Evolutionary conservation across 2,329 filamentous ascomycete species (phyloP).

Genomic region (Aspergillus japonicus): DNA sequence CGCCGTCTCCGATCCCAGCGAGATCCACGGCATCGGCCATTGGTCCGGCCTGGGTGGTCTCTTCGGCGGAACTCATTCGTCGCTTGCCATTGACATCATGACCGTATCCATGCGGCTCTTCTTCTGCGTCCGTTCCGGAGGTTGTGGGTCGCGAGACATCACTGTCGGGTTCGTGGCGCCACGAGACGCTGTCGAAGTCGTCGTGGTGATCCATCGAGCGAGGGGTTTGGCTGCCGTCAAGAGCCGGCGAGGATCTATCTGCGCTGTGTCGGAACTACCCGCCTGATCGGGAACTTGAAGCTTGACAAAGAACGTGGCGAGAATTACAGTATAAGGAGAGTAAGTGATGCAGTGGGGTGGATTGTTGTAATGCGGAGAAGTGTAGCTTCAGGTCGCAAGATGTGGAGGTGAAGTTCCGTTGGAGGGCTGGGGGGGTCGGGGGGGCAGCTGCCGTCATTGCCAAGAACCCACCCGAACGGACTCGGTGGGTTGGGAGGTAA

Average conservation of each 20-base stretch:
- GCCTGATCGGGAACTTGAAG: neutral
- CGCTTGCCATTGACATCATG: slow-evolving; percentile 50
- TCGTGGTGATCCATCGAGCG: slow-evolving; percentile 53
- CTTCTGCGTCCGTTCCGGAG: slow-evolving; percentile 44
- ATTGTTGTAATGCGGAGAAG: slow-evolving; percentile 1
- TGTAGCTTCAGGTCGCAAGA: slow-evolving; percentile 13
- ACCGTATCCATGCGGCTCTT: slow-evolving; percentile 34
- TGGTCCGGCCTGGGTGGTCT: slow-evolving; percentile 50
- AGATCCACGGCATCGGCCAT: slow-evolving; percentile 58
- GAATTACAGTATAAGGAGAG: neutral
- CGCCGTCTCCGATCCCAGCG: slow-evolving; percentile 67
- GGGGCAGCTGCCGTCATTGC: slow-evolving; percentile 22
- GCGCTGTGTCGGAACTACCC: neutral
- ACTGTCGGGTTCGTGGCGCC: slow-evolving; percentile 63
- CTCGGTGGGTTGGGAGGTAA: too few species aligned
- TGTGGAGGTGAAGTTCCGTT: neutral
- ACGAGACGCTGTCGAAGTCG: slow-evolving; percentile 79
- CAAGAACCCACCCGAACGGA: slow-evolving; percentile 7
- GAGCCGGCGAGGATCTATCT: slow-evolving; percentile 5
- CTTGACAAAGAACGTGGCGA: neutral
- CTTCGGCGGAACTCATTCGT: slow-evolving; percentile 46
- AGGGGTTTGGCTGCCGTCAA: slow-evolving; percentile 20
- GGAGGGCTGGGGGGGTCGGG: neutral
- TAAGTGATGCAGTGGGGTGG: neutral
- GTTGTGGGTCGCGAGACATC: slow-evolving; percentile 44